phyloP scores from a whole-genome alignment of 2,329 filamentous ascomycete species.

The Epichloe gansuensis region DNA sequence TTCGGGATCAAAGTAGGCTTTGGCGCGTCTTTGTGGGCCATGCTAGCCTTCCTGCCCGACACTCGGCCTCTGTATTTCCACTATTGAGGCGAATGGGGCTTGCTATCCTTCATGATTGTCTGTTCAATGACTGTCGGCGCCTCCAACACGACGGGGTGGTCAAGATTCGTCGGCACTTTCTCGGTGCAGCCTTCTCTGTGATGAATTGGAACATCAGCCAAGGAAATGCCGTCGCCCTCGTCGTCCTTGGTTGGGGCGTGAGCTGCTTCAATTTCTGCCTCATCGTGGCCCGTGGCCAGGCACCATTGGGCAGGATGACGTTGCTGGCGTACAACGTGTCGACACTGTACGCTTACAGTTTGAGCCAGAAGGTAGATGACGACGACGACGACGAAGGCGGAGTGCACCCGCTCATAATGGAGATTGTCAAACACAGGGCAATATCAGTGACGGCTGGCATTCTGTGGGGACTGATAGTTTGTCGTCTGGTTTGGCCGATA shows the following conservation, averaged over 20 bases:
- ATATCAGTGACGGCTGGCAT: constrained; percentile 71
- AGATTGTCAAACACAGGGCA: constrained; percentile 74
- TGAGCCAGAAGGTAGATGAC: constrained; percentile 61
- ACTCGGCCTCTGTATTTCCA: constrained; percentile 66
- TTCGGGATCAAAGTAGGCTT: constrained; percentile 84
- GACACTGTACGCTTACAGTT: constrained; percentile 77
- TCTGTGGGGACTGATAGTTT: constrained; percentile 77
- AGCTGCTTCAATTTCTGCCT: constrained; percentile 72
- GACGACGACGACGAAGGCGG: constrained; percentile 73
- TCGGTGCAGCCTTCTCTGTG: constrained; percentile 62
- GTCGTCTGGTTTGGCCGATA: constrained; percentile 77
- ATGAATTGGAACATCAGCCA: constrained; percentile 61
- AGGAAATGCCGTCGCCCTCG: constrained; percentile 57
- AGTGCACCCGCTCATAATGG: constrained; percentile 61
- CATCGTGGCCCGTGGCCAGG: constrained; percentile 65
- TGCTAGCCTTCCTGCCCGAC: constrained; percentile 64
- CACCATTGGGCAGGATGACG: constrained; percentile 78
- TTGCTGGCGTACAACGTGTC: constrained; percentile 88
- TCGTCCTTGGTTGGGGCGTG: constrained; percentile 65
- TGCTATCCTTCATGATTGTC: constrained; percentile 89
- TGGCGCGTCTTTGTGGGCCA: constrained; percentile 70
- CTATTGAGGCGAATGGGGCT: constrained; percentile 90
- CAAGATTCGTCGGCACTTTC: constrained; percentile 67
- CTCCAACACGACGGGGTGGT: constrained; percentile 75
- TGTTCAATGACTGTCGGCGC: constrained; percentile 91